Evolutionary conservation across 129 eudicot genomes (phyloP), one percentile per base, ranked within the genome.

Genomic region (Tagetes erecta): DNA sequence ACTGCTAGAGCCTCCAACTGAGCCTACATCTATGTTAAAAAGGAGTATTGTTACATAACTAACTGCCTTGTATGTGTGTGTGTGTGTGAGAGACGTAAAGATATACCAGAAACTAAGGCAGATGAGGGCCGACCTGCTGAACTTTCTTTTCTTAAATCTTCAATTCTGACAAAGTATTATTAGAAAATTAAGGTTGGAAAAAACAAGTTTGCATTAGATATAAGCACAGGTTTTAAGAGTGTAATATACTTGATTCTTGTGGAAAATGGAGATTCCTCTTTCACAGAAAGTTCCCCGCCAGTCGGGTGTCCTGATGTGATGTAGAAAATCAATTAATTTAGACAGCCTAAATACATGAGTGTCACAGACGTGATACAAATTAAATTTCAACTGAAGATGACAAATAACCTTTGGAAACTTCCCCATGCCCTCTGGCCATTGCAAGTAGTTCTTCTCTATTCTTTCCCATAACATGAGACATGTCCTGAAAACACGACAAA

Each of bases 401-500:
- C 35, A 5, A 65, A 75, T 73, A 45, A 91, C 97, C 98, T 82
- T 86, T 90, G 67, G 75, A 74, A 40, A 70, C 83, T 72, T 94
- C 97, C 55, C 82, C 86, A 36, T 83, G 86, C 57, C 78, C 97
- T 82, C 76, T 94, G 68, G 93, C 96, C 99, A 94, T 90, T 35
- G 99, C 99, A 82, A 88, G 91, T 57, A 94, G 96, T 80, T 94
- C 99, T 80, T 94, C 99, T 78, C 90, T 86, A 44, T 84, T 94
- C 90, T 94, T 94, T 75, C 99, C 99, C 92, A 88, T 86, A 69
- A 94, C 97, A 80, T 86, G 97, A 76, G 99, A 94, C 91, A 94
- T 85, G 85, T 94, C 99, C 99, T 94, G 68, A 2, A 33, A 77
- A 52, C 11, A 80, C 70, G 44, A 51, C 80, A 82, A 27, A 75